A percentile compares a stretch with the other conserved stretches of the same genome.
Conservation (phyloP, 148 eudicot species). For the Dysphania ambrosioides region DNA sequence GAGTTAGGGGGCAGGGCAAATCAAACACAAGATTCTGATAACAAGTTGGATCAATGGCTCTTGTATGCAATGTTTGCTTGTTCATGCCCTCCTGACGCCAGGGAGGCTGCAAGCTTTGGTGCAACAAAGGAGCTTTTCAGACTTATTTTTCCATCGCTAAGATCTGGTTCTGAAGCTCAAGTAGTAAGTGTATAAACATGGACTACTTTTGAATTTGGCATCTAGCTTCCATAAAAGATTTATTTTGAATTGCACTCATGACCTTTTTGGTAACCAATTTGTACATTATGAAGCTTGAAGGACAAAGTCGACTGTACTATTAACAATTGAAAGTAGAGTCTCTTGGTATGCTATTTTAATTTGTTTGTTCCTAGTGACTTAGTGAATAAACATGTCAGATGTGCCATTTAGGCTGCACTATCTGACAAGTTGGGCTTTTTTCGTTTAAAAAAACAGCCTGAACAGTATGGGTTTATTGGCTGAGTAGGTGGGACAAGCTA, state of each 20-base stretch:
- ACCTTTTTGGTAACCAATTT: not conserved
- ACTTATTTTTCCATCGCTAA: constrained; percentile 83
- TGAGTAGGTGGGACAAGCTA: not conserved
- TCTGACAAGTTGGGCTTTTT: not conserved
- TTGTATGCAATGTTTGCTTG: constrained; percentile 99
- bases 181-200: constrained; percentile 53
- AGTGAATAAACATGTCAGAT: not conserved
- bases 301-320: not conserved
- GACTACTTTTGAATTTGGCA: constrained; percentile 8
- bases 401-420: not conserved
- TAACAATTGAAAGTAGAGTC: not conserved
- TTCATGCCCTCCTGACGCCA: constrained; percentile 80
- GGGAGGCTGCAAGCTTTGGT: constrained; percentile 73
- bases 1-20: constrained; percentile 95
- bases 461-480: not conserved
- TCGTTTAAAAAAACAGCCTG: too few species aligned
- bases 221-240: not conserved
- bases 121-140: constrained; percentile 79
- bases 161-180: constrained; percentile 93
- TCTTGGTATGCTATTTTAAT: not conserved
- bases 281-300: not conserved
- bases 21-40: constrained; percentile 85
- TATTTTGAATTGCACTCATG: not conserved
- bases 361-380: not conserved
- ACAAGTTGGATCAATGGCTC: constrained; percentile 96